Evolutionary conservation across 129 eudicot species (phyloP).

Genomic region (Ambrosia trifida): DNA sequence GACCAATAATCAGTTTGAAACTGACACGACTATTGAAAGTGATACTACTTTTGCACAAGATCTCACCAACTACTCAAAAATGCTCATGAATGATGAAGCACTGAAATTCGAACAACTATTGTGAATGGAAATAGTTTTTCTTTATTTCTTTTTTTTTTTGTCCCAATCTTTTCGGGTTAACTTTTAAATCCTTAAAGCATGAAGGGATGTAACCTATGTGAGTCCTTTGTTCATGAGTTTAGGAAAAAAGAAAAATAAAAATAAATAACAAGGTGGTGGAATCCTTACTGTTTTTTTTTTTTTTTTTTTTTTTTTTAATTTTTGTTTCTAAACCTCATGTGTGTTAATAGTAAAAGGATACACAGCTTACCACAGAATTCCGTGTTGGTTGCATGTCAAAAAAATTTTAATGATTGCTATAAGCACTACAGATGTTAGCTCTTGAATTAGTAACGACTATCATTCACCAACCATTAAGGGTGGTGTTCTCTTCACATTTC

Average conservation of each 20-base stretch:
- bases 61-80: slow-evolving; percentile 33
- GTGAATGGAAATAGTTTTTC: slow-evolving; percentile 21
- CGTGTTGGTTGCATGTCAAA: background rate
- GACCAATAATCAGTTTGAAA: slow-evolving; percentile 40
- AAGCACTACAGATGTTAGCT: background rate
- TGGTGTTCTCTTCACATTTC: too few species aligned
- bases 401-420: background rate
- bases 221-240: slow-evolving; percentile 19
- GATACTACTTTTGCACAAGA: slow-evolving; percentile 24
- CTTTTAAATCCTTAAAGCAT: slow-evolving; percentile 14
- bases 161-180: slow-evolving; percentile 13
- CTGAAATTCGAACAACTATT: slow-evolving; percentile 41
- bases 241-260: slow-evolving; percentile 6
- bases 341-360: background rate
- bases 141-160: background rate
- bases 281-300: background rate
- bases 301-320: background rate
- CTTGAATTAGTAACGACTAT: background rate
- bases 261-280: slow-evolving; percentile 17
- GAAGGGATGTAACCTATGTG: background rate
- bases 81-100: slow-evolving; percentile 40
- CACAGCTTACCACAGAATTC: background rate
- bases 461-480: background rate
- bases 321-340: background rate
- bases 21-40: slow-evolving; percentile 20